Base-by-base conservation (phyloP, 306 rosid genomes). In the Adenanthera pavonina region DNA sequence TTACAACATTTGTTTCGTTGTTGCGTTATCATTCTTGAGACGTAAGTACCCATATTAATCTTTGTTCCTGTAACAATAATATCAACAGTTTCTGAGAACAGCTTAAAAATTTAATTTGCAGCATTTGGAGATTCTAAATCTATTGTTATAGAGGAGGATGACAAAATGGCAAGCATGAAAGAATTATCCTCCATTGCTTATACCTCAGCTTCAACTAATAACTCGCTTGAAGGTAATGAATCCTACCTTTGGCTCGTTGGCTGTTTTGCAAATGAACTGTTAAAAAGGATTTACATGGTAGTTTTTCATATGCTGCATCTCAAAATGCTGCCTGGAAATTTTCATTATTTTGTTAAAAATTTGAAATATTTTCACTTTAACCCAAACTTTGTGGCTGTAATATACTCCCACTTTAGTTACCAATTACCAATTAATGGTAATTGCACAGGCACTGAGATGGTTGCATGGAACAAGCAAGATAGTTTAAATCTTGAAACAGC, bases 111-210 rank as follows among this genome's bases (percentile, higher is more conserved):
- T 46, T 33, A 71, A 81, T 25, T 80, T 74, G 83, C 92, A 92
- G 92, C 97, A 77, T 85, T 77, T 19, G 86, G 85, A 41, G 89
- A 81, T 78, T 89, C 89, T 47, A 92, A 89, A 82, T 78, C 97
- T 52, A 79, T 90, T 72, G 38, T 80, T 35, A 70, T 38, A n/a
- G 87, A 87, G 5, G 94, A 89, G 1, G 79, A 65, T 5, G 70
- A 65, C 11, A 65, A 65, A 35, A 38, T 2, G 47, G 14, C 25
- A 65, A 15, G 47, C 25, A 15, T 36, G 46, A 16, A 36, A 16
- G 25, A 65, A 36, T 65, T 25, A 65, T 15, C 17, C 48, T 15
- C 48, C 1, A 15, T 25, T 25, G 30, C 30, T 34, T 1, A 62
- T 33, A 7, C 47, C 10, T 65, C 48, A 65, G 47, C 46, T 65